These are phyloP conservation scores for Aspergillus affinis DNA, from an alignment of 495 filamentous ascomycete genomes.

Conservation along the genomic window DNA sequence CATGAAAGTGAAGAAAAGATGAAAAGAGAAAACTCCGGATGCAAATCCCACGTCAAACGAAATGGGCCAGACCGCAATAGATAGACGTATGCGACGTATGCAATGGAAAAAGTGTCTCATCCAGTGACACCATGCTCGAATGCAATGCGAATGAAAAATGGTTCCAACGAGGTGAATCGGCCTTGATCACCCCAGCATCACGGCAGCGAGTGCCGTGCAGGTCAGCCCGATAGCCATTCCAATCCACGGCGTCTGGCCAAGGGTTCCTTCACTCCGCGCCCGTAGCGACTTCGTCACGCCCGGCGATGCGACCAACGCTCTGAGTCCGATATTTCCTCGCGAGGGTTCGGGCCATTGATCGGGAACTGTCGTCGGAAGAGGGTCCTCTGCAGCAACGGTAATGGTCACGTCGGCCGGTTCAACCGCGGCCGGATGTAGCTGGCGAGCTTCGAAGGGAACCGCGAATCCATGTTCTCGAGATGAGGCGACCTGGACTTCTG, in stretches of 20 bases:
- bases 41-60: conserved; percentile 7
- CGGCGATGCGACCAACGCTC: conserved; percentile 20
- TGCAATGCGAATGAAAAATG: not conserved
- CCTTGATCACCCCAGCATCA: conserved; percentile 41
- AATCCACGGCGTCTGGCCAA: conserved; percentile 50
- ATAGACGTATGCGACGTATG: not conserved
- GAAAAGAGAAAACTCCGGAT: conserved; percentile 22
- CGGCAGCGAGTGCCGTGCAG: conserved; percentile 44
- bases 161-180: not conserved
- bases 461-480: conserved; percentile 8
- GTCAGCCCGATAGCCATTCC: conserved; percentile 50
- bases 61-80: not conserved
- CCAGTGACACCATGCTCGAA: not conserved
- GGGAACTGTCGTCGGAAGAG: conserved; percentile 8
- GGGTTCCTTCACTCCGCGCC: conserved; percentile 44
- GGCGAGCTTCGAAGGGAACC: conserved; percentile 12
- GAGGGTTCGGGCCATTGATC: conserved; percentile 17
- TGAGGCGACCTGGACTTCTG: conserved; percentile 16
- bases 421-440: conserved; percentile 3
- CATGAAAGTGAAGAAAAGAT: conserved; percentile 9
- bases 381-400: not conserved
- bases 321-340: conserved; percentile 19
- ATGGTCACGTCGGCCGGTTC: not conserved
- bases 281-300: conserved; percentile 27
- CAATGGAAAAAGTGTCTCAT: not conserved